These are phyloP conservation scores for Phialocephala sp. DNA, from an alignment of 2,329 filamentous ascomycete species.

Conservation along the genomic window DNA sequence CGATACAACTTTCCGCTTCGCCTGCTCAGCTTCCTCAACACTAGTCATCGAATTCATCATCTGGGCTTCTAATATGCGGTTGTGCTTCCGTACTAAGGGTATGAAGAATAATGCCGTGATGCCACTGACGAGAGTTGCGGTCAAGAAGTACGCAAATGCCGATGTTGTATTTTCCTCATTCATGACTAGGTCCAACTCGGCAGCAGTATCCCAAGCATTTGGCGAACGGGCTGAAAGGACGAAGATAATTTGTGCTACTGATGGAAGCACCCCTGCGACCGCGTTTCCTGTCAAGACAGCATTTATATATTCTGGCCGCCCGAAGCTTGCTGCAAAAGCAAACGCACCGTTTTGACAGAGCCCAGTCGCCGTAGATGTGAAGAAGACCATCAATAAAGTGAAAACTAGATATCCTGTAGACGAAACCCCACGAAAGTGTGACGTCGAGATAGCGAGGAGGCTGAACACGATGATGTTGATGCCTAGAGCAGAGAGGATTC, in stretches of 20 bases:
- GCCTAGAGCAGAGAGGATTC: constrained; percentile 78
- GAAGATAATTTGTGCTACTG: constrained; percentile 83
- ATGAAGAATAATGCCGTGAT: constrained; percentile 75
- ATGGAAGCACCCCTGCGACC: constrained; percentile 87
- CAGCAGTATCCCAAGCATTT: constrained; percentile 40
- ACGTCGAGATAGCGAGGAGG: constrained; percentile 80
- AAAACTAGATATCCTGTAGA: constrained; percentile 78
- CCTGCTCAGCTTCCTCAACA: constrained; percentile 59
- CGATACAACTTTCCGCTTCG: constrained; percentile 56
- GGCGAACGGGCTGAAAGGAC: constrained; percentile 69
- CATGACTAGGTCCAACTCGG: constrained; percentile 35
- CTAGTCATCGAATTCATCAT: constrained; percentile 57
- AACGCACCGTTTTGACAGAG: constrained; percentile 94
- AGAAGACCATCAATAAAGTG: constrained; percentile 79
- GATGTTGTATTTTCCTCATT: constrained; percentile 63
- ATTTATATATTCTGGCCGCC: constrained; percentile 87
- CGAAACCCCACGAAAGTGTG: constrained; percentile 65
- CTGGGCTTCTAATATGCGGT: constrained; percentile 56
- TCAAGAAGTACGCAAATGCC: constrained; percentile 90
- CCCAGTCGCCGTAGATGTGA: constrained; percentile 79
- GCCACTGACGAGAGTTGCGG: constrained; percentile 78
- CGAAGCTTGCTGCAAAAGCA: constrained; percentile 87
- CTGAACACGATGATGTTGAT: constrained; percentile 80
- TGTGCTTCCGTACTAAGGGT: constrained; percentile 69
- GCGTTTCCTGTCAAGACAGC: constrained; percentile 96